Conservation (phyloP, 23 red algal genomes). For the Cyanidiococcus yangmingshanensis region DNA sequence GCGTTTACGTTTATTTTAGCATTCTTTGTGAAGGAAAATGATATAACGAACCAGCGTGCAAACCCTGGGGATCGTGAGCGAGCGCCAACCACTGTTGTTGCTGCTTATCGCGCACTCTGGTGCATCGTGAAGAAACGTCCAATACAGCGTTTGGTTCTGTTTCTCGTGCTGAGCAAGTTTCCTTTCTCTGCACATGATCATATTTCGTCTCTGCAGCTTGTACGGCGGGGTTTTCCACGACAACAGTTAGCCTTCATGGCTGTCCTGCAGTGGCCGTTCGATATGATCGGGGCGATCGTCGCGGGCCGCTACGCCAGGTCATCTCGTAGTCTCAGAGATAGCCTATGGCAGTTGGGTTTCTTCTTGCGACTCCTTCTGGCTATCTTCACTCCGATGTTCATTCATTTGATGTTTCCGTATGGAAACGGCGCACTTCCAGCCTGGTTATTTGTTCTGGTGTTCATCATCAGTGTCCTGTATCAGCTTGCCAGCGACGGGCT, state of each 20-base stretch:
- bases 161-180: constrained; percentile 60
- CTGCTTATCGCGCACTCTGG: constrained; percentile 31
- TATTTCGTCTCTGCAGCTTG: constrained; percentile 55
- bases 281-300: constrained; percentile 38
- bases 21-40: neutral
- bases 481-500: constrained; percentile 53
- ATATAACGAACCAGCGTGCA: neutral
- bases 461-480: constrained; percentile 52
- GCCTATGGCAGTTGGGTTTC: constrained; percentile 36
- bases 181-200: constrained; percentile 76
- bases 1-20: constrained; percentile 39
- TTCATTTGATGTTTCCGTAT: neutral
- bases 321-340: neutral
- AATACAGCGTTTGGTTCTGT: constrained; percentile 34
- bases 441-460: constrained; percentile 24
- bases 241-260: constrained; percentile 80
- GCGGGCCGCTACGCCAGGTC: constrained; percentile 29
- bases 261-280: constrained; percentile 55
- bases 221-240: constrained; percentile 69
- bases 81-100: neutral
- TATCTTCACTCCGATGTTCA: constrained; percentile 28
- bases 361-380: constrained; percentile 39
- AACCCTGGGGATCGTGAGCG: neutral
- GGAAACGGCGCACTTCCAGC: constrained; percentile 21
- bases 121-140: constrained; percentile 28